phyloP scores from a whole-genome alignment of 768 basidiomycete genomes.

The Russula vinacea region DNA sequence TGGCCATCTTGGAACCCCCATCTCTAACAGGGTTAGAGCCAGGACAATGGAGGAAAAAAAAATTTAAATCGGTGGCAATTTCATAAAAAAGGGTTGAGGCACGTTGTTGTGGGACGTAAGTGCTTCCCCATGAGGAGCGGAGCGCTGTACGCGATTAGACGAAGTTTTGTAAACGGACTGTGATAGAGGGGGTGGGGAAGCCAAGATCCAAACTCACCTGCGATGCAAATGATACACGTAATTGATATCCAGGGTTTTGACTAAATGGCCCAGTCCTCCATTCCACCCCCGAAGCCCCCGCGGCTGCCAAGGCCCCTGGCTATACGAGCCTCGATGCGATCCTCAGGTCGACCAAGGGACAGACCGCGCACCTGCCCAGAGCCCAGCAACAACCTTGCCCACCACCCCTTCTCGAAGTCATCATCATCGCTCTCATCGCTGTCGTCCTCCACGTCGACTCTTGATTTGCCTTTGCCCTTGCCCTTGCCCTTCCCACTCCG shows the following conservation, averaged over 20 bases:
- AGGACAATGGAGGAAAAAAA: not conserved
- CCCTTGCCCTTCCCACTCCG: slow-evolving; percentile 37
- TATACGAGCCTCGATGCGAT: slow-evolving; percentile 40
- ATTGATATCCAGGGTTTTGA: not conserved
- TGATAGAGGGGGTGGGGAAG: not conserved
- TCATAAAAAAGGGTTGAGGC: not conserved
- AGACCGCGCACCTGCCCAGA: slow-evolving; percentile 25
- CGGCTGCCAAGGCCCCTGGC: slow-evolving; percentile 39
- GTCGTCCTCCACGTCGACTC: slow-evolving; percentile 31
- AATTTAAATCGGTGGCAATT: not conserved
- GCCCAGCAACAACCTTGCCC: slow-evolving; percentile 36
- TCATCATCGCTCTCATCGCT: slow-evolving; percentile 22
- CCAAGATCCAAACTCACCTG: slow-evolving; percentile 15
- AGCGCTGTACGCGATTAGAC: slow-evolving; percentile 17
- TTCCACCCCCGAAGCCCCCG: slow-evolving; percentile 41
- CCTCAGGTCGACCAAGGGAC: slow-evolving; percentile 46
- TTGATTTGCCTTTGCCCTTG: slow-evolving; percentile 38
- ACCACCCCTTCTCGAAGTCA: slow-evolving; percentile 32
- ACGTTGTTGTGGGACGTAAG: slow-evolving; percentile 11
- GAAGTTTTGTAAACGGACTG: not conserved
- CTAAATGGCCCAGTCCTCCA: slow-evolving; percentile 52
- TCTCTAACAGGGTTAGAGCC: not conserved
- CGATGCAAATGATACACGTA: slow-evolving; percentile 8
- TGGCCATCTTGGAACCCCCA: not conserved
- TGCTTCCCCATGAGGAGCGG: slow-evolving; percentile 4